Evolutionary conservation across 306 rosid genomes (phyloP), one percentile per base, ranked within the genome.

Genomic region (peach (Prunus persica)): DNA sequence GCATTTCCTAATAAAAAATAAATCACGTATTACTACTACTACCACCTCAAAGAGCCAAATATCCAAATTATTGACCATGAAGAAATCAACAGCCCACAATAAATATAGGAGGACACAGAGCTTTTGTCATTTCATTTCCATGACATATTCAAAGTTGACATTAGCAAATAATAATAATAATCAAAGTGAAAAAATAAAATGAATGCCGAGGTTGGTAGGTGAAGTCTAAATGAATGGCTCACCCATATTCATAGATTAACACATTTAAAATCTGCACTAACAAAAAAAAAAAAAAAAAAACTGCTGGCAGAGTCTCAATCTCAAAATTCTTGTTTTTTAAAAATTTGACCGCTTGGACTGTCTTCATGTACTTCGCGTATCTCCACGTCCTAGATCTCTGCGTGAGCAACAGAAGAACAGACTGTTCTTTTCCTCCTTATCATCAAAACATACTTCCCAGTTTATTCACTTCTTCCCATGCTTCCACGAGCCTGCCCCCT

Each of bases 361-460:
- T 69, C 67, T 68, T 32, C 80, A 65, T 52, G 82, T 64, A 80
- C 76, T 74, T 78, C 87, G 83, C 87, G 84, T 81, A 80, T 80
- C 76, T 83, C 92, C 88, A 88, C 87, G 89, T 88, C 87, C 82
- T 83, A 80, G 91, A 85, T 90, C 91, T 85, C 84, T 85, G 85
- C 80, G 72, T 75, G 6, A 24, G 3, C 58, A n/a, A 24, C 76
- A 64, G 66, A 71, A 65, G 80, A 71, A 52, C 80, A 74, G 72
- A 71, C 82, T 76, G 56, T 13, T 67, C 76, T 82, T 78, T 84
- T 80, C 73, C 30, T 72, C 22, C 19, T 66, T 9, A 4, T 76
- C n/a, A 1, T 34, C 18, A 16, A 49, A 19, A 51, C 25, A 41
- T 56, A 51, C 32, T 25, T 79, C 32, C 38, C 71, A 10, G 3